Percentiles rank a stretch among this genome's conserved stretches.
phyloP scores from a whole-genome alignment of 1,284 basidiomycete species.

The Pyrrhoderma noxium region DNA sequence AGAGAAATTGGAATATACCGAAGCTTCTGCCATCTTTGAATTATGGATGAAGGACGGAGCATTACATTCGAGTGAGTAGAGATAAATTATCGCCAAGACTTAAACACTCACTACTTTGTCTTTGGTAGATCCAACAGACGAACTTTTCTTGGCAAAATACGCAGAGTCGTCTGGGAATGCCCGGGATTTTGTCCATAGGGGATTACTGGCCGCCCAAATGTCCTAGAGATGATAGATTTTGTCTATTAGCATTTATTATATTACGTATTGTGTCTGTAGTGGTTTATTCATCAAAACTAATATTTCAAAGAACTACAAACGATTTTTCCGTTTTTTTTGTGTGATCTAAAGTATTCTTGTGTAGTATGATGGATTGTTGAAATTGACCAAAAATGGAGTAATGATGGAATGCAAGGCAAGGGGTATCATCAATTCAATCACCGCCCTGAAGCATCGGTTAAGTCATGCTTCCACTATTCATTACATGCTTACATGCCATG shows the following conservation, averaged over 20 bases:
- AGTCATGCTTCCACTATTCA: no score
- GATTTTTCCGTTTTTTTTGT: background rate
- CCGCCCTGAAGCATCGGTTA: no score
- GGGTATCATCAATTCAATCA: no score
- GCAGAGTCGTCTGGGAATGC: conserved; percentile 67
- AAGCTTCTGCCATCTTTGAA: conserved; percentile 64
- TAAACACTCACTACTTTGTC: background rate
- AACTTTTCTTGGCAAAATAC: conserved; percentile 66
- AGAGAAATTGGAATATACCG: conserved; percentile 45
- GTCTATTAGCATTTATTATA: background rate
- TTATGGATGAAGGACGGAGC: conserved; percentile 57
- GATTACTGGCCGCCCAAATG: conserved; percentile 39
- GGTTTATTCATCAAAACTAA: background rate
- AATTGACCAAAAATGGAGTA: no score
- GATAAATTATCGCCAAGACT: background rate
- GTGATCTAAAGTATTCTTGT: no score
- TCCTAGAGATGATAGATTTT: conserved; percentile 11
- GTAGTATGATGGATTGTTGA: no score
- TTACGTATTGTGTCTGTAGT: background rate
- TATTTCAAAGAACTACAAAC: background rate
- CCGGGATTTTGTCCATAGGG: conserved; percentile 68
- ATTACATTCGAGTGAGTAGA: conserved; percentile 39
- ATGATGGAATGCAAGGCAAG: no score
- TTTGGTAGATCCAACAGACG: conserved; percentile 44
- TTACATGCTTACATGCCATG: no score